Percentiles rank a stretch among this genome's conserved stretches.
Conservation (phyloP, 148 eudicot genomes). For the Camellia japonica region DNA sequence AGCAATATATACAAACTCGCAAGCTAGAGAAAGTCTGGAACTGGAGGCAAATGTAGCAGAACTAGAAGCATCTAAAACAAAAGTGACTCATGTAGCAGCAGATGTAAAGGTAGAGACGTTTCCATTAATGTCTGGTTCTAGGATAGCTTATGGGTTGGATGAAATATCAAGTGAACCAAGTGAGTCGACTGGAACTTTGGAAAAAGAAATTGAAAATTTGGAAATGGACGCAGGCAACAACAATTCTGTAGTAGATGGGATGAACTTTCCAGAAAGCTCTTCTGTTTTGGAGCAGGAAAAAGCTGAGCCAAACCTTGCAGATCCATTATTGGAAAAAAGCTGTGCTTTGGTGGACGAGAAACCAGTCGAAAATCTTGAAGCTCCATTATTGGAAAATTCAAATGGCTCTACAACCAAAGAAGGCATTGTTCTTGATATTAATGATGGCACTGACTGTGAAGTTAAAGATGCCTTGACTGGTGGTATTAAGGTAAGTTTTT, state of each 20-base stretch:
- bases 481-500: slow-evolving; percentile 39
- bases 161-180: slow-evolving; percentile 17
- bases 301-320: slow-evolving; percentile 23
- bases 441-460: slow-evolving; percentile 17
- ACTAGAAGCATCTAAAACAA: slow-evolving; percentile 19
- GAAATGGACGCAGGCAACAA: slow-evolving; percentile 19
- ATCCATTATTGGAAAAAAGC: slow-evolving; percentile 17
- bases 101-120: slow-evolving; percentile 63
- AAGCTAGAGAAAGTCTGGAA: slow-evolving; percentile 18
- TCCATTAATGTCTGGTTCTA: slow-evolving; percentile 50
- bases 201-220: slow-evolving; percentile 19
- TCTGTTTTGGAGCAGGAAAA: slow-evolving; percentile 25
- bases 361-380: slow-evolving; percentile 12
- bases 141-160: slow-evolving; percentile 27
- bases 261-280: slow-evolving; percentile 11
- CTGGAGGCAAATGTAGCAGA: slow-evolving; percentile 19
- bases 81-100: slow-evolving; percentile 18
- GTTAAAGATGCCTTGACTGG: slow-evolving; percentile 10
- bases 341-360: slow-evolving; percentile 17
- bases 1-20: slow-evolving; percentile 8
- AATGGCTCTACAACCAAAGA: slow-evolving; percentile 17
- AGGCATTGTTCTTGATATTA: slow-evolving; percentile 9
- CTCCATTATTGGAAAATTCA: slow-evolving; percentile 22
- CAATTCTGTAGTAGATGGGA: slow-evolving; percentile 13
- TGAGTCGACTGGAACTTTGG: slow-evolving; percentile 17